Evolutionary conservation across 768 basidiomycete species (phyloP).

Genomic region (Candolleomyces efflorescens): DNA sequence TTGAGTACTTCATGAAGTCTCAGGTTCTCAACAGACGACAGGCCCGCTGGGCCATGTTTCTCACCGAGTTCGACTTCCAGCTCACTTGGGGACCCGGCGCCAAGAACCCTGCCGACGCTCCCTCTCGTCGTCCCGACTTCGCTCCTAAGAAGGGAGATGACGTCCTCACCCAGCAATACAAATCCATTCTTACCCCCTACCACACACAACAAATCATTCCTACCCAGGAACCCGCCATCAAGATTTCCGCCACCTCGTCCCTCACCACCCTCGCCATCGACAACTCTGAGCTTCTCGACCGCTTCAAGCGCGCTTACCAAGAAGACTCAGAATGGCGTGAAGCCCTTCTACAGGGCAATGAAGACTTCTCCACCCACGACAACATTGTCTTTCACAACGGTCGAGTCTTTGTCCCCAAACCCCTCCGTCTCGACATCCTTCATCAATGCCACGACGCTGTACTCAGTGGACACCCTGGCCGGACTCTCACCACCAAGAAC

Average conservation of each 20-base stretch:
- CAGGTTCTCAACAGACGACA: slow-evolving; percentile 40
- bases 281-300: too few species aligned
- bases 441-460: too few species aligned
- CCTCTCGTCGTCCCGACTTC: slow-evolving; percentile 26
- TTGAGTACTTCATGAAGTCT: slow-evolving; percentile 39
- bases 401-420: too few species aligned
- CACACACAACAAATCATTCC: slow-evolving; percentile 17
- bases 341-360: too few species aligned
- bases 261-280: too few species aligned
- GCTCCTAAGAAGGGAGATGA: slow-evolving; percentile 25
- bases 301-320: too few species aligned
- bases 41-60: slow-evolving; percentile 41
- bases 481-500: too few species aligned
- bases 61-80: slow-evolving; percentile 33
- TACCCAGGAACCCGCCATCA: slow-evolving; percentile 8
- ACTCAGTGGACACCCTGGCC: too few species aligned
- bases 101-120: slow-evolving; percentile 26
- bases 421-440: too few species aligned
- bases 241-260: slow-evolving; percentile 11
- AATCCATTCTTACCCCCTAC: slow-evolving; percentile 24
- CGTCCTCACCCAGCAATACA: slow-evolving; percentile 14
- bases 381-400: too few species aligned
- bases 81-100: slow-evolving; percentile 26
- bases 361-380: too few species aligned
- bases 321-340: too few species aligned